Evolutionary conservation across 176 grass and related monocot genomes (phyloP).

Genomic region (Oryza brachyantha): DNA sequence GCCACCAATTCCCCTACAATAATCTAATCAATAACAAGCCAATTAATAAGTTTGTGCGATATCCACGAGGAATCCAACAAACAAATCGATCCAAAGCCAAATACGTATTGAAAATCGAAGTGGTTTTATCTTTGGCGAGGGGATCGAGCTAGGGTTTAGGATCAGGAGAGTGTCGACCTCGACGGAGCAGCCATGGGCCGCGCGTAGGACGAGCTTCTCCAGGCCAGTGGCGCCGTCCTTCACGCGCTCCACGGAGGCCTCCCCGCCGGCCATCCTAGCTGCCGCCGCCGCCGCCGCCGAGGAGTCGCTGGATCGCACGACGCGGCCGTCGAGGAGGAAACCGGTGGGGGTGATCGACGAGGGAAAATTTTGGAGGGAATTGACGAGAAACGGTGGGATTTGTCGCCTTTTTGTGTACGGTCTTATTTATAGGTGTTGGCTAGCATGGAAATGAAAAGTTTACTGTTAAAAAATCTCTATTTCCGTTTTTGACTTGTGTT

Average conservation of each 20-base stretch:
- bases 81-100: neutral
- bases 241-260: slow-evolving; percentile 33
- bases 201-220: slow-evolving; percentile 48
- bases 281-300: neutral
- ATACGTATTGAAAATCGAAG: neutral
- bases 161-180: slow-evolving; percentile 28
- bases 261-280: slow-evolving; percentile 18
- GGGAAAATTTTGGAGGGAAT: neutral
- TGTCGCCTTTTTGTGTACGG: neutral
- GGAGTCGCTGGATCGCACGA: neutral
- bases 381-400: neutral
- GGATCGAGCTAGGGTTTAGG: neutral
- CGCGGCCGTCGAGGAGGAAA: neutral
- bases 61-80: neutral
- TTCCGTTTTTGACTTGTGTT: too few relatives aligned
- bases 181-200: slow-evolving; percentile 37
- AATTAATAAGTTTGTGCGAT: neutral
- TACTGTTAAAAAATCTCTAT: too few relatives aligned
- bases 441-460: too few relatives aligned
- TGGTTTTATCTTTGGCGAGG: neutral
- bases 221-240: slow-evolving; percentile 39
- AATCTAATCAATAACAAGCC: neutral
- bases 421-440: slow-evolving; percentile 19
- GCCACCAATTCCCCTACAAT: neutral
- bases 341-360: too few relatives aligned